Base-by-base conservation (phyloP, 768 basidiomycete genomes). In the Trametes coccinea region DNA sequence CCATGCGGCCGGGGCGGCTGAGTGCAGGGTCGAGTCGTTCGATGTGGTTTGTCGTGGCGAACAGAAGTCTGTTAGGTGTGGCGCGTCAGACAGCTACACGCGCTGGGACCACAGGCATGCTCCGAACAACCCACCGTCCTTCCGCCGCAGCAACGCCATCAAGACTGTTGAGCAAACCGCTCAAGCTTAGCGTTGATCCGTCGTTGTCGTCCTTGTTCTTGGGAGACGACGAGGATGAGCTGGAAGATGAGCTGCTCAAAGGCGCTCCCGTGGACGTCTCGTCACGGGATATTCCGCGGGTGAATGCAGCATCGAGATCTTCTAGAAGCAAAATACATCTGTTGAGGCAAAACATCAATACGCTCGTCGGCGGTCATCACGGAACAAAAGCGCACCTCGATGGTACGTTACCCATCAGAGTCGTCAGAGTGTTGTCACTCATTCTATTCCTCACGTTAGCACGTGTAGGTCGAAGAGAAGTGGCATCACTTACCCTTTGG, bases 21-120 rank as follows among this genome's bases (percentile, higher is more conserved):
- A 95, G 81, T 4, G 93, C 92, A 51, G 89, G 93, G 74, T 97
- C 94, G 37, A 97, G 82, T 48, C 92, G 88, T 71, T 96, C 93
- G 67, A 94, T 92, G 71, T 96, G 94, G 76, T 97, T 97, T 11
- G 92, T 94, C 6, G 92, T 94, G 55, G 93, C 93, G 73, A 95
- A 95, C 9, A 95, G 80, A 60, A 96, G 81, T 43, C 91, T 88
- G 68, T 55, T 51, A 62, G 49, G 4, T 45, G 44, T 40, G 45
- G 33, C 48, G 14, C n/a, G 52, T 60, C 17, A 53, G 53, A 17
- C 50, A 59, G 29, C 4, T 60, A 40, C 37, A 31, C 60, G 22
- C 57, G 59, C 30, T 31, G 57, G 2, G 34, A 39, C 47, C 43
- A 61, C 53, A 39, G 22, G 10, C 13, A n/a, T 29, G 14, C 40